Base-by-base conservation (phyloP, 768 basidiomycete species). In the Rickenella mellea region DNA sequence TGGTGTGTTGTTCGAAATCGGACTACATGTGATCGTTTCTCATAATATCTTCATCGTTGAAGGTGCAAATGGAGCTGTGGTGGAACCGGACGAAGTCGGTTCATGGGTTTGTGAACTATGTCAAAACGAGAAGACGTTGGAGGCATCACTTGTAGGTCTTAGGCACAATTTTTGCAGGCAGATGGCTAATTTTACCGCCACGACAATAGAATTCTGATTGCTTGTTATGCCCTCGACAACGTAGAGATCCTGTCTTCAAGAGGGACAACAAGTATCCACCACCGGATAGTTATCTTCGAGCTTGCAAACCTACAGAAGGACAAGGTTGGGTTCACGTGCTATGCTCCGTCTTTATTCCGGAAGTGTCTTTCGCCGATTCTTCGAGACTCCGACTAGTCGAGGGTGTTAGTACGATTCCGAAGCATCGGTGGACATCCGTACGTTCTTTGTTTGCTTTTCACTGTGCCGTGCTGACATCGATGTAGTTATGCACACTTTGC, bases 241-340 rank as follows among this genome's bases (percentile, higher is more conserved):
- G 66, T 19, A 61, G 67, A 31, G 74, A 77, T 46, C 67, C 73
- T 12, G 21, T 11, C 37, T 14, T 7, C 20, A 71, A 65, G 55
- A 71, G 67, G 55, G 66, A 64, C 46, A 55, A 60, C 5, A 59
- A 66, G 22, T 64, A 66, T 40, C 72, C 76, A 29, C 64, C 75
- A 4, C 51, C 74, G 4, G 76, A 83, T 51, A 72, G 70, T 24
- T 93, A 72, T 56, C 64, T 92, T 44, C 73, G 88, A 42, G 77
- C 79, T 30, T 79, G 77, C 55, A 94, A 93, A 55, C 88, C 88
- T 6, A 94, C 92, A 0, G 92, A 96, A 65, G 88, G 89, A 8
- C 83, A 89, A 58, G 82, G 84, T 43, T 96, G 92, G 92, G 80
- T 80, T 0, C 94, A 98, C 57, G 69, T 92, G 25, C 62, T 96